Base-by-base conservation (phyloP, 805 yeast genomes). In the Nakazawaea populi region DNA sequence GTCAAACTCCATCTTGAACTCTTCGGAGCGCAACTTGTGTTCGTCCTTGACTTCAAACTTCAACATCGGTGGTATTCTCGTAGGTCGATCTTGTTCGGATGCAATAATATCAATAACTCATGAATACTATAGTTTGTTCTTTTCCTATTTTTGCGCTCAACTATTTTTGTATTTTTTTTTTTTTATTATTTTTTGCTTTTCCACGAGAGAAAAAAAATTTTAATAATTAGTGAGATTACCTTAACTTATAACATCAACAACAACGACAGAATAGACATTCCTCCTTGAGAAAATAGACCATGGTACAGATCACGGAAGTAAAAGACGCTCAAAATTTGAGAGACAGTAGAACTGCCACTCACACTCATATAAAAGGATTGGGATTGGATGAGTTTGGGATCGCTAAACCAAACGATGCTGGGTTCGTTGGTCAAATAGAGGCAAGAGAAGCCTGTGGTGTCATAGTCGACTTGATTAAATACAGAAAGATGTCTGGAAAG, bases 391-490 rank as follows among this genome's bases (percentile, higher is more conserved):
- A 91, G 58, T 83, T 79, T 54, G 96, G 97, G 38, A 68, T 76
- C 38, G 97, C 98, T 34, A 86, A 87, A 58, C 78, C 77, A 44
- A 79, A 85, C 39, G 96, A 91, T 61, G 96, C 94, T 48, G 98
- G 98, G 27, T 85, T 85, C 67, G 88, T 85, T 48, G 94, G 91
- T 49, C 94, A 86, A 65, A 67, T 72, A 34, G 76, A 73, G 51
- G 94, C 94, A 18, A 75, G 94, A 67, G 91, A 85, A 70, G 98
- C 97, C 0, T 90, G 96, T 63, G 99, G 99, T 56, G 85, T 94
- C 49, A 80, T 94, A 55, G 96, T 92, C 39, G 97, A 94, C 69
- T 75, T 94, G 70, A 89, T 94, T 71, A 91, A 90, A 69, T 84
- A 88, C 34, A 89, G 89, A 61, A 89, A 85, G 68, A 87, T 94